Base-by-base conservation (phyloP, 805 yeast genomes). In the Yamadazyma kitorensis region DNA sequence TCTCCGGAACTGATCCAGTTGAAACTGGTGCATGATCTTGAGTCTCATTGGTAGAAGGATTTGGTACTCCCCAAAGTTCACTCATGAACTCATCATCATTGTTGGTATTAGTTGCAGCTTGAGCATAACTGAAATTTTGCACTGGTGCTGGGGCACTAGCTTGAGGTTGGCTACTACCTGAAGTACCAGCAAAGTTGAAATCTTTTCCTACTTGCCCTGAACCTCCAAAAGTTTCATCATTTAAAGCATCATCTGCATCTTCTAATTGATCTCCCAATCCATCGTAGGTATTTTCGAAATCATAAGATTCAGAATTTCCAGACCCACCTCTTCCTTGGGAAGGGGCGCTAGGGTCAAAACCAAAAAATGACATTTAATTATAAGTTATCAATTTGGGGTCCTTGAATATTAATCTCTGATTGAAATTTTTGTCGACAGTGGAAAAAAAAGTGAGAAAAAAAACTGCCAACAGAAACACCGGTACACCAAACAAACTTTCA, bases 241-340 rank as follows among this genome's bases (percentile, higher is more conserved):
- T 85, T 46, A 82, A 70, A 24, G 83, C 93, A 53, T 86, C 96
- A 30, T 82, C 89, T 20, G 75, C 82, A 37, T 78, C 85, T 21
- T 69, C 73, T 30, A 65, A 70, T 44, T 47, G 59, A n/a, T 78
- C 85, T 5, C 86, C 94, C 36, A 82, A 70, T 2, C 91, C 89
- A 36, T 79, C 85, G 57, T 84, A 85, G 13, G 91, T 80, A 21
- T 87, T 94, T 49, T 87, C 94, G 54, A 86, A 87, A 54, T 85
- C 88, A 54, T 76, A 69, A 7, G 74, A 61, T 29, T 70, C 69
- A 13, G 44, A 22, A 31, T 37, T 39, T 25, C 39, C 40, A 24
- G 24, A 39, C 32, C 37, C 40, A 32, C 36, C 38, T 31, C 39
- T 49, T 37, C 30, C 32, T 29, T 45, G 61, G 33, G 52, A 57